phyloP scores from a whole-genome alignment of 75 land plant genomes.

The Adiantum capillusveneris region DNA sequence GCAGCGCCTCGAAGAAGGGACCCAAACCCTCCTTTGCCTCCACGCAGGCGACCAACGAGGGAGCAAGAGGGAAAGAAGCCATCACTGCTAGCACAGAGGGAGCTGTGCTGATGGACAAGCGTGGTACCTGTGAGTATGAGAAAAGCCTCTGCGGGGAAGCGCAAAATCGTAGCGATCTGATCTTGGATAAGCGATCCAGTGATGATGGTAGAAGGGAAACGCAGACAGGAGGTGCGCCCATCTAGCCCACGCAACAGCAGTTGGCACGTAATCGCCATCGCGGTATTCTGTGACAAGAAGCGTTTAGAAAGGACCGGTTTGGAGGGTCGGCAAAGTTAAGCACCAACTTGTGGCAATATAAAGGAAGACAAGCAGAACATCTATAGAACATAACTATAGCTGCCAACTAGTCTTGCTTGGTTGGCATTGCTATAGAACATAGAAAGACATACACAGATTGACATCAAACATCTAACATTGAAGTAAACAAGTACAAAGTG shows the following conservation, averaged over 20 bases:
- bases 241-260: slow-evolving; percentile 17
- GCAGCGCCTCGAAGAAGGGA: slow-evolving; percentile 92
- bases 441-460: too few species aligned
- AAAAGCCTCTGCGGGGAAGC: slow-evolving; percentile 8
- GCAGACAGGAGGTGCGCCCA: slow-evolving; percentile 13
- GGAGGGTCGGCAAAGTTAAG: too few species aligned
- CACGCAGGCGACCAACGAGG: slow-evolving; percentile 50
- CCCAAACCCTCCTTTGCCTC: slow-evolving; percentile 98
- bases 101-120: background rate
- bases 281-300: too few species aligned
- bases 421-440: too few species aligned
- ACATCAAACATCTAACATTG: too few species aligned
- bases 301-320: too few species aligned
- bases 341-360: too few species aligned
- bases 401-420: too few species aligned
- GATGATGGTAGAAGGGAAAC: background rate
- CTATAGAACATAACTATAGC: too few species aligned
- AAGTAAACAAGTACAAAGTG: too few species aligned
- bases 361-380: too few species aligned
- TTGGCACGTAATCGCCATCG: too few species aligned
- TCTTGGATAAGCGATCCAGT: slow-evolving; percentile 7
- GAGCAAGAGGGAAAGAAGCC: slow-evolving; percentile 33
- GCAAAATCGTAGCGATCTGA: slow-evolving; percentile 2
- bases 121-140: slow-evolving; percentile 18
- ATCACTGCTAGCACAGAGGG: slow-evolving; percentile 1